Evolutionary conservation across 441 rosid genomes (phyloP).

Genomic region (Biscutella laevigata): DNA sequence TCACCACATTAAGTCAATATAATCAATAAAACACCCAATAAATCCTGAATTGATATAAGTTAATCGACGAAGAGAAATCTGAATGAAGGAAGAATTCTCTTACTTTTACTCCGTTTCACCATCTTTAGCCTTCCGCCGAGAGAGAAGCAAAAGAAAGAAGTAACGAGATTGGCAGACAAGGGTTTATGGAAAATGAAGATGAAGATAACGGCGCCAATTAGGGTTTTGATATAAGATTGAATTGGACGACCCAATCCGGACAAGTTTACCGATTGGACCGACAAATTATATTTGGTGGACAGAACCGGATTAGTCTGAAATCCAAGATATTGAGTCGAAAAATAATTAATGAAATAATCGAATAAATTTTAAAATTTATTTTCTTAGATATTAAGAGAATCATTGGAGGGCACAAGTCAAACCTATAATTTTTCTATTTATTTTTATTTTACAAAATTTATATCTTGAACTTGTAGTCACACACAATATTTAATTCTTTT

Average conservation of each 20-base stretch:
- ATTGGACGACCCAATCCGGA: constrained; percentile 16
- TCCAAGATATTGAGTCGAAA: no score
- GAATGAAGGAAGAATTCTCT: constrained; percentile 20
- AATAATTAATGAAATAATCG: no score
- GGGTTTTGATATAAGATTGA: constrained; percentile 12
- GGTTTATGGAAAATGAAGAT: constrained; percentile 11
- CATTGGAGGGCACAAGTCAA: no score
- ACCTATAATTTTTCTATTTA: no score
- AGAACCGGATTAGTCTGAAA: no score
- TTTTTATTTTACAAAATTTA: no score
- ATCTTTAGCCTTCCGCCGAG: constrained; percentile 25
- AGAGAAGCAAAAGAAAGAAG: not conserved
- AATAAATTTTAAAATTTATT: no score
- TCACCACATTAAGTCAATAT: no score
- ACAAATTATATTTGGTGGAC: no score
- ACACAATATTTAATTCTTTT: no score
- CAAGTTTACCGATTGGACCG: not conserved
- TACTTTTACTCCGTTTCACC: constrained; percentile 94
- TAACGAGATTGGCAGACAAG: not conserved
- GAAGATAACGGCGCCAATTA: constrained; percentile 14
- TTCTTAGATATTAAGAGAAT: no score
- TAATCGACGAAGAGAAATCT: not conserved
- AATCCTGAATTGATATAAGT: not conserved
- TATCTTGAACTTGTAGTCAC: no score
- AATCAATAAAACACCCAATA: not conserved